Evolutionary conservation across 2,329 filamentous ascomycete species (phyloP), one percentile per base, ranked within the genome.

Genomic region (Fusarium palustre): DNA sequence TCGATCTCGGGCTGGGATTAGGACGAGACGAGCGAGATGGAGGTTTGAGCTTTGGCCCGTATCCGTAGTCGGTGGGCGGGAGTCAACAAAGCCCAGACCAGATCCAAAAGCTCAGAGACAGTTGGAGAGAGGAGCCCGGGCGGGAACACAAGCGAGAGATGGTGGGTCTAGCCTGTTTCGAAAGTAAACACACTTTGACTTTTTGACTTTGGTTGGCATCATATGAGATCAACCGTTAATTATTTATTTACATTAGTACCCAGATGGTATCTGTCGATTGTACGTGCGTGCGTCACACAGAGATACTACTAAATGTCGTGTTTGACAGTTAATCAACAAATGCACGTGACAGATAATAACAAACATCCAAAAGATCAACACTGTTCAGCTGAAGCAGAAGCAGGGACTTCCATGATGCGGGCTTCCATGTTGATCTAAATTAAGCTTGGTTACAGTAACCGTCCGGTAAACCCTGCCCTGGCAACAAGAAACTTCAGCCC

Each of bases 111-210:
- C 46, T 36, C 43, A 50, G 50, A 34, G 55, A 33, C 31, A 39
- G 36, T 47, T 47, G 61, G 56, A 36, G 67, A 16, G 31, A 33
- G 13, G 31, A 15, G 9, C 28, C 28, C 28, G 28, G 64, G 48
- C 55, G 59, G 64, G 68, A 54, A 54, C 69, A 57, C 45, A 64
- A 59, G 58, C 59, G 58, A 50, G 34, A 50, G 48, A 33, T 55
- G 55, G 71, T 71, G 69, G 71, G 57, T 22, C 71, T 55, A 61
- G 16, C 45, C 53, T 64, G 59, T 46, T 62, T 70, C 61, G 58
- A 59, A 74, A 73, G 71, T 74, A 74, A 74, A 74, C 71, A 74
- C 50, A 64, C 60, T 31, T 15, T 25, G 22, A 64, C 60, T 31
- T 15, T 15, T 28, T 31, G 20, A 49, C 46, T 31, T 25, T 5